phyloP scores from a whole-genome alignment of 768 basidiomycete species.

The Lactifluus volemus region DNA sequence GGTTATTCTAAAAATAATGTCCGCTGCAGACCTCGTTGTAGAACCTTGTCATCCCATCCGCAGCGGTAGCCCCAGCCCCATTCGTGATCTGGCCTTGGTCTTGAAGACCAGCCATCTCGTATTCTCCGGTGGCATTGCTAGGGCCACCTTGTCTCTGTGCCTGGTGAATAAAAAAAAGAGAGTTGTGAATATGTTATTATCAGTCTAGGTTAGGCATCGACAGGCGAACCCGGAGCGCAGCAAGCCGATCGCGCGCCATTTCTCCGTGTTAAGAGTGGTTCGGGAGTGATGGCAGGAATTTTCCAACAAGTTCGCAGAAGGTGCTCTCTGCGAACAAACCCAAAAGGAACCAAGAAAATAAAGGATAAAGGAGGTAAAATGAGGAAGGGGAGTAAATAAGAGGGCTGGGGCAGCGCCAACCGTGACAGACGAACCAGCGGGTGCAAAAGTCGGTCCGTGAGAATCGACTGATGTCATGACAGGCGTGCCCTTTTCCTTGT shows the following conservation, averaged over 20 bases:
- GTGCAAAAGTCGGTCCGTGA: not conserved
- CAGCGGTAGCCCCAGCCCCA: slow-evolving; percentile 17
- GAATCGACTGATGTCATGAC: not conserved
- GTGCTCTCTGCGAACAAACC: not conserved
- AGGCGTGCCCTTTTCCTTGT: too few relatives aligned
- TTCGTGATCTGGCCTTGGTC: slow-evolving; percentile 19
- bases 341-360: not conserved
- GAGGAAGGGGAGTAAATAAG: not conserved
- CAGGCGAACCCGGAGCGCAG: slow-evolving; percentile 19
- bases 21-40: slow-evolving; percentile 26
- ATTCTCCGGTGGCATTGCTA: slow-evolving; percentile 15
- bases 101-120: slow-evolving; percentile 27
- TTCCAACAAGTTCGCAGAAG: not conserved
- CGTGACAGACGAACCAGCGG: slow-evolving; percentile 1
- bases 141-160: slow-evolving; percentile 26
- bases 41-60: slow-evolving; percentile 26
- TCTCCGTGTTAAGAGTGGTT: not conserved
- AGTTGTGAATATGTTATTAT: not conserved
- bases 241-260: slow-evolving; percentile 22
- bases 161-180: slow-evolving; percentile 13
- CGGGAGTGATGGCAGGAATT: not conserved
- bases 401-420: not conserved
- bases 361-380: not conserved
- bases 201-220: not conserved
- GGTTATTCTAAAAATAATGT: not conserved